Base-by-base conservation (phyloP, 352 stramenopile genomes). In the Nothophytophthora sp. region DNA sequence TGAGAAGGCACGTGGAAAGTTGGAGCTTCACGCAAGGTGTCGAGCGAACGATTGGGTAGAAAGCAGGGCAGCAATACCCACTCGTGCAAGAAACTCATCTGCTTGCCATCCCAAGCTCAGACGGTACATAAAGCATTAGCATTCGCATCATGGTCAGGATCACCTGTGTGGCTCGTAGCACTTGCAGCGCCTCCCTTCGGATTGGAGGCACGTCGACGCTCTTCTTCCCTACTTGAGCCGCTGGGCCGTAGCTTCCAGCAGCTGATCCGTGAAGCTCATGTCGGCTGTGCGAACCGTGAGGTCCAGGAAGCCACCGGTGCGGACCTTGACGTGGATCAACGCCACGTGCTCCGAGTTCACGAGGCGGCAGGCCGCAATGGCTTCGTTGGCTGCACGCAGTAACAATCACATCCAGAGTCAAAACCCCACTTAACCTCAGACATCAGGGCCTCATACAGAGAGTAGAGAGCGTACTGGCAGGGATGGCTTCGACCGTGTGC, bases 301-400 rank as follows among this genome's bases (percentile, higher is more conserved):
- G 48, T 96, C 83, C 46, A 94, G 55, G 50, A 94, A 94, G 23
- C 81, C 86, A 19, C 78, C 83, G 29, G 60, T 90, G 41, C 86
- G 86, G 49, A 96, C 67, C 63, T 96, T 96, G 37, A 89, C 72
- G 66, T 96, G 86, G 55, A 96, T 87, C 59, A 96, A 63, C 50
- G 73, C 80, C 10, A 94, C 79, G 45, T 88, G 77, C 50, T 96
- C 83, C 43, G 86, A 91, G 66, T 90, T 90, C 30, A 67, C 67
- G 19, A 96, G 54, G 28, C 86, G 83, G 13, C 73, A 86, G 29
- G 83, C 75, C 19, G 86, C 81, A 56, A 96, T 96, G 36, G 85
- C 86, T 73, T 96, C 86, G 63, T 92, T 96, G 11, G 86, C 84
- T 93, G 40, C 18, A 30, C n/a, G n/a, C n/a, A n/a, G n/a, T n/a